Evolutionary conservation across 2,329 filamentous ascomycete species (phyloP), one percentile per base, ranked within the genome.

Genomic region (Exophiala bonariae): DNA sequence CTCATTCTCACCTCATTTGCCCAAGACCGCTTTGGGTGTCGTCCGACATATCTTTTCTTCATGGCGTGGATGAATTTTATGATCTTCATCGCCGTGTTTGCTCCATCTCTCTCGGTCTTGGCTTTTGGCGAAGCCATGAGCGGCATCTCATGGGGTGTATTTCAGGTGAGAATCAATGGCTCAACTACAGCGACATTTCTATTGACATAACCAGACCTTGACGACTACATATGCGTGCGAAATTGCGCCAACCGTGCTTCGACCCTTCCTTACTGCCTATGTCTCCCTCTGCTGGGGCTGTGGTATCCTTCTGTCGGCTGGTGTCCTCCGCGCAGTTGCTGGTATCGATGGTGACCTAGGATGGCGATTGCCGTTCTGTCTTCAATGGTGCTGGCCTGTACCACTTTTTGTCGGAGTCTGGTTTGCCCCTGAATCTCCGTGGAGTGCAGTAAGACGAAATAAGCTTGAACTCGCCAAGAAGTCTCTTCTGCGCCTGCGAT

Each of bases 341-440:
- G 75, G 73, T 22, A 67, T 76, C 38, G 75, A 62, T 2, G 75
- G 75, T 44, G 59, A 77, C 53, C 78, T 75, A 75, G 68, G 74
- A 3, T 78, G 76, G 58, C 66, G 73, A 2, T 77, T 78, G 47
- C 75, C 75, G 0, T 78, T 76, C 51, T 70, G 68, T 3, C 53
- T 78, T 18, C 75, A 78, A 55, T 59, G 75, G 75, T 76, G 77
- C 68, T 78, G 74, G 74, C 75, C 75, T 1, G 53, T 76, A 30
- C 75, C 75, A 2, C 64, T 77, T 3, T 63, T 74, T 30, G 61
- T 76, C 44, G 74, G 69, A 3, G 70, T 76, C 18, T 61, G 61
- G n/a, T 59, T 76, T 20, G 74, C 74, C 1, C 74, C 74, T 1
- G 74, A 77, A 55, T 76, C 73, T 2, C 74, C 74, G 1, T 76